These are phyloP conservation scores for Naganishia sp. DNA, from an alignment of 1,284 basidiomycete genomes.

Conservation along the genomic window DNA sequence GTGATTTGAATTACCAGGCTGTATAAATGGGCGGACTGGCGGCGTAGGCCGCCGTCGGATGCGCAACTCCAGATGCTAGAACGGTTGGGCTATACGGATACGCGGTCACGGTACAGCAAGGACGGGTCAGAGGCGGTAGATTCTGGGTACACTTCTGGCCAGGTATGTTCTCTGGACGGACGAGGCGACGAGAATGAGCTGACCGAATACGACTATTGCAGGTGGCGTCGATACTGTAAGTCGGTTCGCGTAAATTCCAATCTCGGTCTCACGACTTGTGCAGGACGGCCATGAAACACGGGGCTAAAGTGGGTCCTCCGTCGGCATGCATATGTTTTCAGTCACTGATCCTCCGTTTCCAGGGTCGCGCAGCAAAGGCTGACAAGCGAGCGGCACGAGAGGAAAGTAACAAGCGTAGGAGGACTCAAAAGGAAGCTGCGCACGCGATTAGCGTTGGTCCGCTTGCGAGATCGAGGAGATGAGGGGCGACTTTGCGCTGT, in stretches of 20 bases:
- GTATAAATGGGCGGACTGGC: conserved; percentile 71
- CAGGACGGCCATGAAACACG: conserved; percentile 73
- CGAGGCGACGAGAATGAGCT: not conserved
- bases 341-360: not conserved
- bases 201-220: not conserved
- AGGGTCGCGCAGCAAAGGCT: conserved; percentile 65
- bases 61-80: conserved; percentile 66
- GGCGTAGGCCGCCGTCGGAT: conserved; percentile 65
- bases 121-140: conserved; percentile 37
- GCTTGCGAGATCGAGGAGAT: conserved; percentile 8
- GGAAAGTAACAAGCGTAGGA: conserved; percentile 55
- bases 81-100: conserved; percentile 54
- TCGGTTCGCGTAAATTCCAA: conserved; percentile 42
- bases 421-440: conserved; percentile 58
- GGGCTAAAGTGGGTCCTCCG: conserved; percentile 62
- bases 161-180: not conserved
- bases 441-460: conserved; percentile 65
- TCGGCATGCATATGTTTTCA: conserved; percentile 1
- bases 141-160: conserved; percentile 5
- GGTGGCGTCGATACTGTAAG: conserved; percentile 20
- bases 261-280: conserved; percentile 33
- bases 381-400: conserved; percentile 55
- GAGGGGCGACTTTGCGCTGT: too few relatives aligned
- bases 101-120: too few relatives aligned
- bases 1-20: conserved; percentile 56